Percentiles rank a stretch among this genome's conserved stretches.
Conservation (phyloP, 306 rosid genomes). For the Luffa aegyptiaca region DNA sequence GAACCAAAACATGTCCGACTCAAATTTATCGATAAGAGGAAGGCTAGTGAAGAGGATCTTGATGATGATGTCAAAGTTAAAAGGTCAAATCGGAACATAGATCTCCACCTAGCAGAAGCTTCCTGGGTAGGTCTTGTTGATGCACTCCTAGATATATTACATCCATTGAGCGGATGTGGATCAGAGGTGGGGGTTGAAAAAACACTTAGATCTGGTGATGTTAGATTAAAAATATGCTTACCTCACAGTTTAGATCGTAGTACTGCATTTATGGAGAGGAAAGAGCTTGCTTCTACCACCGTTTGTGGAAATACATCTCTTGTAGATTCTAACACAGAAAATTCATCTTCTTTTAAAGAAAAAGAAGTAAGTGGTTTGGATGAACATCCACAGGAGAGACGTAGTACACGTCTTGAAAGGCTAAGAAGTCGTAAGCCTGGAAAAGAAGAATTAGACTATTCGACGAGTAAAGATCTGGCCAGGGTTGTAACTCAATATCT, state of each 20-base stretch:
- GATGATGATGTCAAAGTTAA: constrained; percentile 48
- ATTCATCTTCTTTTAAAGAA: constrained; percentile 38
- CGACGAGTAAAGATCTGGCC: constrained; percentile 56
- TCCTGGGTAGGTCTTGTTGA: constrained; percentile 80
- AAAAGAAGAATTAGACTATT: constrained; percentile 74
- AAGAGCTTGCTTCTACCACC: constrained; percentile 21
- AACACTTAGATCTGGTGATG: constrained; percentile 50
- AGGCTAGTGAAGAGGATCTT: constrained; percentile 39
- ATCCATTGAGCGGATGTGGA: constrained; percentile 28
- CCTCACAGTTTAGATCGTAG: constrained; percentile 44
- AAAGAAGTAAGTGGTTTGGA: constrained; percentile 51
- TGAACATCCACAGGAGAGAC: constrained; percentile 84
- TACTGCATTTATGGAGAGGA: constrained; percentile 33
- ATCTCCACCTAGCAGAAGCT: constrained; percentile 52
- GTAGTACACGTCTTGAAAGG: constrained; percentile 94
- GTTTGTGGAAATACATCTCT: constrained; percentile 22
- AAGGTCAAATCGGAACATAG: constrained; percentile 64
- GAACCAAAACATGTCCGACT: constrained; percentile 86
- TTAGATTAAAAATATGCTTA: constrained; percentile 45
- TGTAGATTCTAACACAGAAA: constrained; percentile 43
- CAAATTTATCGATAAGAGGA: constrained; percentile 75
- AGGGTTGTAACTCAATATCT: constrained; percentile 64
- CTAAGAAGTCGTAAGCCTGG: constrained; percentile 94
- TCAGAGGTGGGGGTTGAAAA: constrained; percentile 28
- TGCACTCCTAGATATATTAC: constrained; percentile 57